These are phyloP conservation scores for Rubroshorea leprosula DNA, from an alignment of 345 rosid species.

Conservation along the genomic window DNA sequence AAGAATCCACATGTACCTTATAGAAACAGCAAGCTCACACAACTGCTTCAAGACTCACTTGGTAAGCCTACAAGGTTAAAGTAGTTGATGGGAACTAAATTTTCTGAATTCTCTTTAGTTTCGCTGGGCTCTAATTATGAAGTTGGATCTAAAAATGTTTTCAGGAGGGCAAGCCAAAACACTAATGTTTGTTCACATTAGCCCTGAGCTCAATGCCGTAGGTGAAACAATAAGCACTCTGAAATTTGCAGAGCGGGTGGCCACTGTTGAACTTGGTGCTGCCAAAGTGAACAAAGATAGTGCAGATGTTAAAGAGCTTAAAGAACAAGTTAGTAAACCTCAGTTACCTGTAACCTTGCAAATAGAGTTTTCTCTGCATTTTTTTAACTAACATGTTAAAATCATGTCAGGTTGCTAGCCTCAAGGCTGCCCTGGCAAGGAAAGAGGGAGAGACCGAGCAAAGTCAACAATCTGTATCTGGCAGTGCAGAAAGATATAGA, in stretches of 20 bases:
- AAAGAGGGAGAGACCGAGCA: conserved; percentile 58
- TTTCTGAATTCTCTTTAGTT: too few species aligned
- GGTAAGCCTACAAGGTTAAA: conserved; percentile 29
- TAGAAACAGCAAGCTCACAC: conserved; percentile 96
- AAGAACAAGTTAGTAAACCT: conserved; percentile 73
- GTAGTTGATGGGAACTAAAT: conserved; percentile 1
- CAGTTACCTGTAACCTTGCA: neutral
- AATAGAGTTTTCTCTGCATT: neutral
- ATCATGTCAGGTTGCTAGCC: conserved; percentile 58
- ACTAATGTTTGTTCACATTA: conserved; percentile 88
- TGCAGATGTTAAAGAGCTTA: conserved; percentile 75
- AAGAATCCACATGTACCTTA: conserved; percentile 88
- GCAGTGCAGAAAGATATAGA: conserved; percentile 47
- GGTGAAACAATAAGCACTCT: conserved; percentile 95
- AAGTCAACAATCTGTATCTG: conserved; percentile 33
- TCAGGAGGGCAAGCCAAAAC: conserved; percentile 98
- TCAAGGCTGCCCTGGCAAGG: conserved; percentile 73
- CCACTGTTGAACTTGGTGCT: conserved; percentile 89
- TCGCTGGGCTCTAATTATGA: too few species aligned
- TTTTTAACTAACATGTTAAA: conserved; percentile 1
- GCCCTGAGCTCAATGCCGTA: conserved; percentile 67
- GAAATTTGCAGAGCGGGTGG: conserved; percentile 94
- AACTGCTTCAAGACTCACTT: conserved; percentile 85
- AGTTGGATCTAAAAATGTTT: too few species aligned
- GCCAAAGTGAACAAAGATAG: conserved; percentile 88